A percentile compares a stretch with the other conserved stretches of the same genome.
Evolutionary conservation across 208 protist genomes (phyloP).

Genomic region (Borovskyia barvae): DNA sequence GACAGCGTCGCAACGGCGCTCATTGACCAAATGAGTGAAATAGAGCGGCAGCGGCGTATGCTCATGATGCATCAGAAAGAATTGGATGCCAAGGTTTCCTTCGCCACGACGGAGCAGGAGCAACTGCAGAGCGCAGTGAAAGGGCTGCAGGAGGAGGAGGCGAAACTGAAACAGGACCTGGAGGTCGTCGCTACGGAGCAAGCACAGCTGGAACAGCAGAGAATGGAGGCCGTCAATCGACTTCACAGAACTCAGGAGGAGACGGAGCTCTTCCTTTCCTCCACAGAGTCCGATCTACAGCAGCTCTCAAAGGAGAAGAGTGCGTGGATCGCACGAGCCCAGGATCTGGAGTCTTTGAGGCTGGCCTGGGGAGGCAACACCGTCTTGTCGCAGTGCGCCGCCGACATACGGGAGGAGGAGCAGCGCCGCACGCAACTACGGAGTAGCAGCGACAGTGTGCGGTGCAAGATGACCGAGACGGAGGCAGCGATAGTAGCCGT

Average conservation of each 20-base stretch:
- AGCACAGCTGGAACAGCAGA: conserved; percentile 61
- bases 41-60: conserved; percentile 75
- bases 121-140: conserved; percentile 34
- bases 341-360: conserved; percentile 39
- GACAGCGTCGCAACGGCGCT: conserved; percentile 53
- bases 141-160: conserved; percentile 39
- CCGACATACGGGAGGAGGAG: conserved; percentile 24
- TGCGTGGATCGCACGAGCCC: conserved; percentile 29
- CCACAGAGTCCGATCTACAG: conserved; percentile 26
- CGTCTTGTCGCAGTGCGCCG: conserved; percentile 21
- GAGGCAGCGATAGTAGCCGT: conserved; percentile 9
- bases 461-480: conserved; percentile 8
- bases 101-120: conserved; percentile 47
- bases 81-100: conserved; percentile 52
- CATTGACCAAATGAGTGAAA: conserved; percentile 71
- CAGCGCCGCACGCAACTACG: conserved; percentile 11
- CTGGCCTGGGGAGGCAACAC: conserved; percentile 30
- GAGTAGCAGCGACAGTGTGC: conserved; percentile 18
- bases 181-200: conserved; percentile 58
- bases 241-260: conserved; percentile 65
- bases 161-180: conserved; percentile 44
- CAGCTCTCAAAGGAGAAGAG: conserved; percentile 22
- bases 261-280: conserved; percentile 52
- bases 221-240: conserved; percentile 41
- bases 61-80: conserved; percentile 71